Base-by-base conservation (phyloP, 345 rosid genomes). In the Murraya paniculata region DNA sequence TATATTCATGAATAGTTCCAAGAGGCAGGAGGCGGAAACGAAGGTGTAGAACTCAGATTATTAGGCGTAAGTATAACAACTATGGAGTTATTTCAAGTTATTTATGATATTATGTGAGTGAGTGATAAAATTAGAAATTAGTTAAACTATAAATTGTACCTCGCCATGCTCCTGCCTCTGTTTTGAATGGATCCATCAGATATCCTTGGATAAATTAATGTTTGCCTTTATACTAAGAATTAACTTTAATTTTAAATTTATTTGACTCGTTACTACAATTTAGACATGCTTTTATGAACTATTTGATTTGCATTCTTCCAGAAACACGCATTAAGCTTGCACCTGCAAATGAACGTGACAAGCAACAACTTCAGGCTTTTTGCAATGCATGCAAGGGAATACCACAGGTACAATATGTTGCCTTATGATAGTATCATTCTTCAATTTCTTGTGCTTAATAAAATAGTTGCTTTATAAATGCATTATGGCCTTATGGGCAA, bases 371-470 rank as follows among this genome's bases (percentile, higher is more conserved):
- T 57, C 88, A 90, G 84, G 85, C 86, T 90, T 97, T 97, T 82
- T 94, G 93, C 78, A 88, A 97, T 86, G 94, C 98, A 39, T 97
- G 99, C 92, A 94, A 92, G 86, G 98, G 99, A 83, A 92, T 92
- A 77, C 88, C 98, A 30, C 97, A 85, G 97, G 99, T 94, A 89
- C 53, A 18, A n/a, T 19, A 57, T 67, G 19, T 70, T 18, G 33
- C 39, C 71, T 68, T 70, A 30, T 76, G 28, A 35, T 66, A 53
- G 45, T 16, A 11, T 41, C 57, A 16, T 65, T 79, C 72, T 60
- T 81, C 25, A 55, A 25, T 68, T 22, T 50, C 45, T 31, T 73
- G 74, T 64, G 58, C 72, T 45, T 45, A 45, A 27, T 58, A 36
- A 31, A 65, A 24, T 11, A 22, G 73, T 35, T 55, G 73, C 65